A percentile compares a stretch with the other conserved stretches of the same genome.
Evolutionary conservation across 1,284 basidiomycete species (phyloP).

Genomic region (Peniophora sp.): DNA sequence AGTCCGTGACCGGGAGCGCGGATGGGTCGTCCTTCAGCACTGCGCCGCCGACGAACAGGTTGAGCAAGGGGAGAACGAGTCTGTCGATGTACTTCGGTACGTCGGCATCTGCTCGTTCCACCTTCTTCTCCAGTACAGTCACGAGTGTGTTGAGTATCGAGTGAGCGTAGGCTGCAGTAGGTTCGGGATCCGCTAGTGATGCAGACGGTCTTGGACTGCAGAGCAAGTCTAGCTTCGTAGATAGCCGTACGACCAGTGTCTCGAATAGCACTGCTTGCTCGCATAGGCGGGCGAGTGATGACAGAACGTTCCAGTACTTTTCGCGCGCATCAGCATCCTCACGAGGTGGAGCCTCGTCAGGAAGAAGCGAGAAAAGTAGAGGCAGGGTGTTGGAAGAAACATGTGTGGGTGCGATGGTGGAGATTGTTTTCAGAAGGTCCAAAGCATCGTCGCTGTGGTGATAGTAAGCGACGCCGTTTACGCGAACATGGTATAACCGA

Average conservation of each 20-base stretch:
- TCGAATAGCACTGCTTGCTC: constrained; percentile 76
- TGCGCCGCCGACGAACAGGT: constrained; percentile 59
- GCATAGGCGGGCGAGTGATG: constrained; percentile 72
- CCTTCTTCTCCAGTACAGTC: constrained; percentile 61
- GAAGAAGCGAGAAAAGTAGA: constrained; percentile 67
- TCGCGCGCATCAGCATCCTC: constrained; percentile 50
- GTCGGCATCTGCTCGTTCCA: constrained; percentile 55
- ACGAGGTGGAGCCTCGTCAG: constrained; percentile 53
- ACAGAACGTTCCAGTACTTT: constrained; percentile 64
- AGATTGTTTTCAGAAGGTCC: constrained; percentile 61
- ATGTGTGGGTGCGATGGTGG: constrained; percentile 53
- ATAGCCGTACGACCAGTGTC: constrained; percentile 72
- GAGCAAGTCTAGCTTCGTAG: constrained; percentile 72
- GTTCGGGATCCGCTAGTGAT: constrained; percentile 34
- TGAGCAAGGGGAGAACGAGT: constrained; percentile 65
- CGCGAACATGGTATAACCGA: background rate
- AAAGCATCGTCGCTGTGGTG: constrained; percentile 56
- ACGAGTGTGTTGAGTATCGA: constrained; percentile 69
- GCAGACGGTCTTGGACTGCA: constrained; percentile 31
- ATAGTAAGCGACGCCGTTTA: constrained; percentile 3
- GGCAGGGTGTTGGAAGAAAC: constrained; percentile 77
- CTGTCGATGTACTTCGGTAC: constrained; percentile 72
- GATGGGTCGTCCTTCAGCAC: constrained; percentile 21
- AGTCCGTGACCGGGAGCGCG: constrained; percentile 44
- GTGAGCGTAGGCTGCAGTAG: constrained; percentile 72